Percentiles rank a stretch among this genome's conserved stretches.
Evolutionary conservation across 805 yeast species (phyloP).

Genomic region (Zygosaccharomyces gambellarensis): DNA sequence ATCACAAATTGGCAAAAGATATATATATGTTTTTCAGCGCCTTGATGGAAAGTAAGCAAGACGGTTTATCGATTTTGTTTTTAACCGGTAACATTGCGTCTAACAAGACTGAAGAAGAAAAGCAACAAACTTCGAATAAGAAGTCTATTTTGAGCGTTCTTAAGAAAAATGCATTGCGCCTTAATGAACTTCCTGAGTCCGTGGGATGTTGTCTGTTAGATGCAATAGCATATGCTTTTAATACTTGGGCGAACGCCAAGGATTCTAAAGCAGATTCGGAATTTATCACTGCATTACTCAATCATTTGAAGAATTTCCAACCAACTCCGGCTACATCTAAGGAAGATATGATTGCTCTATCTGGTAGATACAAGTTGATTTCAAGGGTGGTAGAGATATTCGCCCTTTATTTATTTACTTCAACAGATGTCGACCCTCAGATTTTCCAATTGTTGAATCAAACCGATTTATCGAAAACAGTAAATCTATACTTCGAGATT

Average conservation of each 20-base stretch:
- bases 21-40: slow-evolving; percentile 63
- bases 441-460: slow-evolving; percentile 43
- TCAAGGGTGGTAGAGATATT: slow-evolving; percentile 72
- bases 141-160: slow-evolving; percentile 50
- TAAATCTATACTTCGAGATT: slow-evolving; percentile 40
- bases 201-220: slow-evolving; percentile 67
- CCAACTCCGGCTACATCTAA: slow-evolving; percentile 12
- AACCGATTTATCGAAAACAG: slow-evolving; percentile 32
- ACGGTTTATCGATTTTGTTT: slow-evolving; percentile 68
- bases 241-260: slow-evolving; percentile 68
- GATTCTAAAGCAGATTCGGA: slow-evolving; percentile 45
- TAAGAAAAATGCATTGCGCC: slow-evolving; percentile 49
- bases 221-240: slow-evolving; percentile 67
- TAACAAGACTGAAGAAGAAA: slow-evolving; percentile 17
- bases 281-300: slow-evolving; percentile 34
- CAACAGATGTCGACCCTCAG: slow-evolving; percentile 39
- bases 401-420: slow-evolving; percentile 64
- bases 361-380: slow-evolving; percentile 53
- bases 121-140: slow-evolving; percentile 7
- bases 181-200: slow-evolving; percentile 53
- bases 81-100: slow-evolving; percentile 49
- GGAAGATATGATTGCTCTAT: slow-evolving; percentile 35
- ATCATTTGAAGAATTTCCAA: slow-evolving; percentile 36
- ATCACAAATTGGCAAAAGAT: slow-evolving; percentile 47
- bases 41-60: slow-evolving; percentile 66